These are phyloP conservation scores for Thinopyrum elongatum DNA, from an alignment of 176 grass and related monocot genomes.

Conservation along the genomic window DNA sequence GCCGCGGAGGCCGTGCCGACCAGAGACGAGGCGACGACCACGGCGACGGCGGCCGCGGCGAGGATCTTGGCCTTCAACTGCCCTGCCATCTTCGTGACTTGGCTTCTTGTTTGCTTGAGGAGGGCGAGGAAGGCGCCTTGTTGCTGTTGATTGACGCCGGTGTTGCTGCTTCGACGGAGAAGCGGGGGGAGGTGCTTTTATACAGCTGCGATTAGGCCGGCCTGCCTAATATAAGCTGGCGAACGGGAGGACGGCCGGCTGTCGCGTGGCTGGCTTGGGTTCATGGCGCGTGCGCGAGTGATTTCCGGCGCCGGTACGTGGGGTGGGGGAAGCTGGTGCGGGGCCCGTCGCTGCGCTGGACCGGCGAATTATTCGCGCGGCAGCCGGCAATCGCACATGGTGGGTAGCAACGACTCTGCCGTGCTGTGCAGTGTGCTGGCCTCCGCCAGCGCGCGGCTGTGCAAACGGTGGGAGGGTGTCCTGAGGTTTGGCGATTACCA, in stretches of 20 bases:
- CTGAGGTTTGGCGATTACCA: not conserved
- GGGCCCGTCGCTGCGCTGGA: not conserved
- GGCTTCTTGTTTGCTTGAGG: not conserved
- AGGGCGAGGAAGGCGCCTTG: not conserved
- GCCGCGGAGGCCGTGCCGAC: constrained; percentile 27
- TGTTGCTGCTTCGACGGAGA: not conserved
- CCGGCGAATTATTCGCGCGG: constrained; percentile 6
- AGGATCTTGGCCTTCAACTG: constrained; percentile 44
- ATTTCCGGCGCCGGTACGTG: constrained; percentile 10
- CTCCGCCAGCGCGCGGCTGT: not conserved
- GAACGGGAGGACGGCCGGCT: constrained; percentile 13
- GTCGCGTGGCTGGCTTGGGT: constrained; percentile 8
- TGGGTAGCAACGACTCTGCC: not conserved
- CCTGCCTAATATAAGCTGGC: not conserved
- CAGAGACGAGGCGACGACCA: constrained; percentile 33
- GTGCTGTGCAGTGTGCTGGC: not conserved
- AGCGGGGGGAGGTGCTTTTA: not conserved
- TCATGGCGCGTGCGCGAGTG: not conserved
- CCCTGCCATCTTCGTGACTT: constrained; percentile 13
- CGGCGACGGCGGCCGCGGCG: constrained; percentile 8
- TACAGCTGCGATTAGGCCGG: not conserved
- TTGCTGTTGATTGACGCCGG: not conserved
- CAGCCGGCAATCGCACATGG: not conserved
- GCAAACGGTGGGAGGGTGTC: not conserved
- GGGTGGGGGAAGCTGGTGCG: not conserved